These are phyloP conservation scores for Kalmusia sp. DNA, from an alignment of 2,329 filamentous ascomycete species.

Conservation along the genomic window DNA sequence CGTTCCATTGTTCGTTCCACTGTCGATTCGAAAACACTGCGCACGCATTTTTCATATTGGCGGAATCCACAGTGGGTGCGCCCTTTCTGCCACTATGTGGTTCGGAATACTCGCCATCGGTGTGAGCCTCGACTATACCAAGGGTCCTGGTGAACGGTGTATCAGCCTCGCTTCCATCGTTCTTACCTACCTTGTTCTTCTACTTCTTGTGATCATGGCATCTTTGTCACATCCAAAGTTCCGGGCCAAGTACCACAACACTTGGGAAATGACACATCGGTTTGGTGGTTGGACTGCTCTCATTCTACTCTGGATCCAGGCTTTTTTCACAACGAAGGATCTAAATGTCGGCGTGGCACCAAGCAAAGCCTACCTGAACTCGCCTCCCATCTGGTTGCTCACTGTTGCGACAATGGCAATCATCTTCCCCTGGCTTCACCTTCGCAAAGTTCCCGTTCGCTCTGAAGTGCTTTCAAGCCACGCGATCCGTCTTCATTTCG, in stretches of 20 bases:
- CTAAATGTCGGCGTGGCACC: slow-evolving; percentile 22
- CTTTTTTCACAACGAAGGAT: slow-evolving; percentile 34
- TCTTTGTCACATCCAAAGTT: slow-evolving; percentile 38
- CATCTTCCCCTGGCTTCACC: slow-evolving; percentile 75
- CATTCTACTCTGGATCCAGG: slow-evolving; percentile 44
- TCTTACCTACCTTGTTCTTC: slow-evolving; percentile 39
- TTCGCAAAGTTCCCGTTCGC: slow-evolving; percentile 71
- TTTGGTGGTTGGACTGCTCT: slow-evolving; percentile 48
- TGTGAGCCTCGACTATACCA: slow-evolving; percentile 41
- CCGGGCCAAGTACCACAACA: slow-evolving; percentile 41
- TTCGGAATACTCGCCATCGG: slow-evolving; percentile 53
- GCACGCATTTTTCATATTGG: slow-evolving; percentile 47
- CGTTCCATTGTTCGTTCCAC: slow-evolving; percentile 37
- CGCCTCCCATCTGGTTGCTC: slow-evolving; percentile 70
- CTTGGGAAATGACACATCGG: slow-evolving; percentile 46
- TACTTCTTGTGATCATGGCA: slow-evolving; percentile 39
- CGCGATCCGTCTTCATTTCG: slow-evolving; percentile 70
- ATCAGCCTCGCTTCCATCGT: slow-evolving; percentile 29
- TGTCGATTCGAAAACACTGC: slow-evolving; percentile 39
- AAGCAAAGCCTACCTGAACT: slow-evolving; percentile 31
- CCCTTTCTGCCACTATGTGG: slow-evolving; percentile 48
- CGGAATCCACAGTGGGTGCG: slow-evolving; percentile 46
- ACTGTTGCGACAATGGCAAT: slow-evolving; percentile 70
- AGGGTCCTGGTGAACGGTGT: slow-evolving; percentile 22
- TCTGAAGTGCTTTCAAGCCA: slow-evolving; percentile 76